Percentiles rank a stretch among this genome's conserved stretches.
phyloP scores from a whole-genome alignment of 1,139 yeast species.

The Yamadazyma spencermartinsiae region DNA sequence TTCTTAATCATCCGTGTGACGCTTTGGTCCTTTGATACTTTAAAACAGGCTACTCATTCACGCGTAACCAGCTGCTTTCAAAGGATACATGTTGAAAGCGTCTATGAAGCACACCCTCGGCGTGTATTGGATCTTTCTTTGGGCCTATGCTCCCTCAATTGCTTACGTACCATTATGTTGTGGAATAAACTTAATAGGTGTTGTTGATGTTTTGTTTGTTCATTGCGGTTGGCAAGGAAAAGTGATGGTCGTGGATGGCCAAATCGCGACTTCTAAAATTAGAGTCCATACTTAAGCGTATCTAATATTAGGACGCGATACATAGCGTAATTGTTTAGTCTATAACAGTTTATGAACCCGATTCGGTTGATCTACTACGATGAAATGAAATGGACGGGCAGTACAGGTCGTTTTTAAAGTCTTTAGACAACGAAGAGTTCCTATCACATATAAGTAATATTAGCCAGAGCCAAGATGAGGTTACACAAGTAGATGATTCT shows the following conservation, averaged over 20 bases:
- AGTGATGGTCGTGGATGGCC: background rate
- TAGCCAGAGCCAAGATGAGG: slow-evolving; percentile 20
- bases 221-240: slow-evolving; percentile 1
- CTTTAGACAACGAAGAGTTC: slow-evolving; percentile 35
- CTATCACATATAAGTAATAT: slow-evolving; percentile 30
- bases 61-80: too few relatives aligned
- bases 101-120: too few relatives aligned
- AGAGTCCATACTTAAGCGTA: too few relatives aligned
- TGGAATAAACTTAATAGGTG: background rate
- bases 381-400: slow-evolving; percentile 4
- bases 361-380: too few relatives aligned
- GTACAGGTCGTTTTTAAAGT: slow-evolving; percentile 29
- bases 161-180: slow-evolving; percentile 3
- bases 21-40: background rate
- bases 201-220: slow-evolving; percentile 2
- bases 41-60: too few relatives aligned
- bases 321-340: background rate
- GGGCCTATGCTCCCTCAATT: background rate
- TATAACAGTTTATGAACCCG: too few relatives aligned
- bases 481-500: background rate
- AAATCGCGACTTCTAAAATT: slow-evolving; percentile 2
- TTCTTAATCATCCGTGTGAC: background rate
- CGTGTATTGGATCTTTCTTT: too few relatives aligned
- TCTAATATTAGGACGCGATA: slow-evolving; percentile 5
- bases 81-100: too few relatives aligned